phyloP scores from a whole-genome alignment of 768 basidiomycete species.

The Tylopilus plumbeoviolaceoides region DNA sequence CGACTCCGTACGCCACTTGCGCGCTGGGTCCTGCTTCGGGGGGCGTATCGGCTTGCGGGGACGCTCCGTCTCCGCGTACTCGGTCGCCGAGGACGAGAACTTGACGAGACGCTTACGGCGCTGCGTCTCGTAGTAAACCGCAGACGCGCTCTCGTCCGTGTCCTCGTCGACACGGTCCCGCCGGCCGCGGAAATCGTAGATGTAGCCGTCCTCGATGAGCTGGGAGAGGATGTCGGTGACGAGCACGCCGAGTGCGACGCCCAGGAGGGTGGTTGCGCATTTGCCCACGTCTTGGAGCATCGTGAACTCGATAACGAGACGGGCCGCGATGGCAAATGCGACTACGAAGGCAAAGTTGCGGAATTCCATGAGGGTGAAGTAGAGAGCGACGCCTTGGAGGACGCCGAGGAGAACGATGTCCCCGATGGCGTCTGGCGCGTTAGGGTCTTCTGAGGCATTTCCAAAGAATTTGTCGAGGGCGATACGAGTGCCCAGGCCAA shows the following conservation, averaged over 20 bases:
- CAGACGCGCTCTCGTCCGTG: not conserved
- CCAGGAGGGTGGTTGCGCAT: constrained; percentile 58
- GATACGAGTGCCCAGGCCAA: constrained; percentile 73
- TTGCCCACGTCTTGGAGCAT: constrained; percentile 49
- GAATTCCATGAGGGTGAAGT: constrained; percentile 56
- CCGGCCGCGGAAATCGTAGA: constrained; percentile 24
- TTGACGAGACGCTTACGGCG: constrained; percentile 45
- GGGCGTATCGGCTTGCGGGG: constrained; percentile 25
- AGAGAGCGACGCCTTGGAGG: constrained; percentile 73
- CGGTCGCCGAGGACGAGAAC: constrained; percentile 38
- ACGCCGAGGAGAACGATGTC: constrained; percentile 65
- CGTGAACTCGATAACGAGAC: constrained; percentile 63
- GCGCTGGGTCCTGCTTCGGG: constrained; percentile 26
- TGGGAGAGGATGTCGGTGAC: constrained; percentile 70
- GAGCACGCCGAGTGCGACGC: constrained; percentile 64
- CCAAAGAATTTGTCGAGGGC: constrained; percentile 55
- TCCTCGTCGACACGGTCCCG: constrained; percentile 14
- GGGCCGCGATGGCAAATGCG: constrained; percentile 52
- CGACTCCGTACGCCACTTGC: constrained; percentile 33
- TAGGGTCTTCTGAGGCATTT: constrained; percentile 33
- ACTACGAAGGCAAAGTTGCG: constrained; percentile 52
- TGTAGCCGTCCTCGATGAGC: constrained; percentile 49
- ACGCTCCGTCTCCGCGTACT: constrained; percentile 21
- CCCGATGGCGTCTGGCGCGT: constrained; percentile 37
- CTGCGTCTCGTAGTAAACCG: constrained; percentile 7